Conservation (phyloP, 768 basidiomycete species). For the Neoboletus magnificus region DNA sequence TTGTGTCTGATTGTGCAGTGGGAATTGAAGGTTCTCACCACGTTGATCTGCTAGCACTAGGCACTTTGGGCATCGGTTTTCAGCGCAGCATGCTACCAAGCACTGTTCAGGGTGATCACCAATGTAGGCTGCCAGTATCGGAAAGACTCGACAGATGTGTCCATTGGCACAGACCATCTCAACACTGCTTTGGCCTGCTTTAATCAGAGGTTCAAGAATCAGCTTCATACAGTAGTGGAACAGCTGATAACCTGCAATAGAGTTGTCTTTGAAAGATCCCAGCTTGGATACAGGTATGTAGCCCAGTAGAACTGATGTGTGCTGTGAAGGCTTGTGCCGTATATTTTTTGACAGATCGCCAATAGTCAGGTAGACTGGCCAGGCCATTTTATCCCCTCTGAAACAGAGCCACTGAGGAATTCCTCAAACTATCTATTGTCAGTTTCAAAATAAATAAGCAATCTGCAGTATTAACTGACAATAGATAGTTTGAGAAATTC, state of each 20-base stretch:
- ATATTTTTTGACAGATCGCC: neutral
- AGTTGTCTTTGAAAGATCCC: neutral
- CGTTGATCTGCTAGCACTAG: neutral
- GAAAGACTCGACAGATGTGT: accelerated
- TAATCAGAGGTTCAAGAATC: neutral
- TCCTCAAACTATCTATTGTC: too few species aligned
- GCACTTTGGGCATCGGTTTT: neutral
- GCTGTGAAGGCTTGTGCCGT: accelerated
- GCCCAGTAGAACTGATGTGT: neutral
- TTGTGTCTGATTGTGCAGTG: too few species aligned
- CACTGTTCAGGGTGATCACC: neutral
- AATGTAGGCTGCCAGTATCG: neutral
- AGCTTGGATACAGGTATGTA: neutral
- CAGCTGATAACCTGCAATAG: neutral
- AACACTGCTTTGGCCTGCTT: accelerated
- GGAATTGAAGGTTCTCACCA: neutral
- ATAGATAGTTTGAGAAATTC: too few species aligned
- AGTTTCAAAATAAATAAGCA: too few species aligned
- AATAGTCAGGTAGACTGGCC: neutral
- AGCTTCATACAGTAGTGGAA: neutral
- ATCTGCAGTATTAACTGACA: too few species aligned
- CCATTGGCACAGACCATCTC: neutral
- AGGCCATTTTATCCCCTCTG: neutral
- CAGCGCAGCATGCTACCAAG: neutral
- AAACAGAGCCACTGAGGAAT: too few species aligned